Percentiles rank a stretch among this genome's conserved stretches.
Evolutionary conservation across 441 rosid genomes (phyloP).

Genomic region (Aquilaria agallochum): DNA sequence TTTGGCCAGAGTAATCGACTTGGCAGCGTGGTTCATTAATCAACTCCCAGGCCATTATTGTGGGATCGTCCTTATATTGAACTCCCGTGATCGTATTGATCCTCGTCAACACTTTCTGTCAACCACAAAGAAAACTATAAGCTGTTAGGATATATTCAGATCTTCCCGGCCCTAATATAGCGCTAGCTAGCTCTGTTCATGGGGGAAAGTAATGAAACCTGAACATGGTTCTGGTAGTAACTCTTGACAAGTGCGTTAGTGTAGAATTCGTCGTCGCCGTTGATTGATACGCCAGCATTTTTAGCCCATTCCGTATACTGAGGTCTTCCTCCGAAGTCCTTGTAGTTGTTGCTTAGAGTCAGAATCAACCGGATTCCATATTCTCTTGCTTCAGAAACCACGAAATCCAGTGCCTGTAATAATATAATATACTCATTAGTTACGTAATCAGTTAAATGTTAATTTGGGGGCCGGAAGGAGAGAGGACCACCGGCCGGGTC

Average conservation of each 20-base stretch:
- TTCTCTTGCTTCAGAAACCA: constrained; percentile 51
- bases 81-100: constrained; percentile 34
- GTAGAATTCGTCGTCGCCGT: constrained; percentile 54
- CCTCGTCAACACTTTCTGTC: constrained; percentile 44
- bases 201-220: constrained; percentile 20
- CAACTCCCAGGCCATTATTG: constrained; percentile 72
- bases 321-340: constrained; percentile 48
- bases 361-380: constrained; percentile 42
- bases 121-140: not conserved
- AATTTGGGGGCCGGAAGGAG: not conserved
- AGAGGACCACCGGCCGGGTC: not conserved
- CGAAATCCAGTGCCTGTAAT: constrained; percentile 56
- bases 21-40: constrained; percentile 59
- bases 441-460: not conserved
- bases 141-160: not conserved
- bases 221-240: constrained; percentile 44
- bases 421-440: not conserved
- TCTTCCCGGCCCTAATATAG: too few relatives aligned
- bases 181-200: too few relatives aligned
- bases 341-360: constrained; percentile 43
- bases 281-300: constrained; percentile 27
- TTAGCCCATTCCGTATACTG: constrained; percentile 60
- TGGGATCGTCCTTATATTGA: constrained; percentile 48
- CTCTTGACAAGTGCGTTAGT: constrained; percentile 35
- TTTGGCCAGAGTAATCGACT: constrained; percentile 41